Evolutionary conservation across 1,284 basidiomycete genomes (phyloP), one percentile per base, ranked within the genome.

Genomic region (Ceratobasidium sp.): DNA sequence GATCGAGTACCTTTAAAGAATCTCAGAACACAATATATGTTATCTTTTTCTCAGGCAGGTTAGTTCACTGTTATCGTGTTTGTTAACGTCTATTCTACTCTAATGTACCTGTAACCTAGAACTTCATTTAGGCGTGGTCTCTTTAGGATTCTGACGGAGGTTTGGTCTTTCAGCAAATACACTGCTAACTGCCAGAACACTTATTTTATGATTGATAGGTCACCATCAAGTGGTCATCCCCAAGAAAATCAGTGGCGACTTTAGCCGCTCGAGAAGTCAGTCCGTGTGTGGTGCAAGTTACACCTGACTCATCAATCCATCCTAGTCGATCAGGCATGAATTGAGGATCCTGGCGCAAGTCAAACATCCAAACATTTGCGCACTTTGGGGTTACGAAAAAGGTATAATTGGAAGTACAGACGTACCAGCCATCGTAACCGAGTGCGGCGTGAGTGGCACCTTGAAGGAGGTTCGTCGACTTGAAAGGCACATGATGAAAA

Each of bases 281-380:
- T 47, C n/a, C 33, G 28, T 47, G 20, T 35, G 23, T 63, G 13
- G 4, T 13, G 17, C 20, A 35, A 2, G 23, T 20, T 63, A 45
- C 23, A 26, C 23, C 7, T 8, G 51, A n/a, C 51, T 39, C 3
- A 47, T 53, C 31, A 7, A 3, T 26, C 8, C 4, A 28, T 10
- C 45, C 11, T 49, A 73, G 69, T 60, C 56, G 13, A 61, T 61
- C 20, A 35, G 51, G 31, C 69, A 61, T 20, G 69, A 73, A 11
- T 3, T 73, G 6, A 49, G 15, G 13, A 60, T 73, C 20, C 42
- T 73, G 7, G 15, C 8, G 2, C 69, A 73, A 33, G 56, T 61
- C 45, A 58, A 73, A 33, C 69, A 73, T 35, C 11, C 54, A 37
- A 73, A 73, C 20, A 23, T 73, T 33, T 60, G 56, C 15, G 13